A percentile compares a stretch with the other conserved stretches of the same genome.
phyloP scores from a whole-genome alignment of 2,329 filamentous ascomycete species.

The Colletotrichum cordylinicola region DNA sequence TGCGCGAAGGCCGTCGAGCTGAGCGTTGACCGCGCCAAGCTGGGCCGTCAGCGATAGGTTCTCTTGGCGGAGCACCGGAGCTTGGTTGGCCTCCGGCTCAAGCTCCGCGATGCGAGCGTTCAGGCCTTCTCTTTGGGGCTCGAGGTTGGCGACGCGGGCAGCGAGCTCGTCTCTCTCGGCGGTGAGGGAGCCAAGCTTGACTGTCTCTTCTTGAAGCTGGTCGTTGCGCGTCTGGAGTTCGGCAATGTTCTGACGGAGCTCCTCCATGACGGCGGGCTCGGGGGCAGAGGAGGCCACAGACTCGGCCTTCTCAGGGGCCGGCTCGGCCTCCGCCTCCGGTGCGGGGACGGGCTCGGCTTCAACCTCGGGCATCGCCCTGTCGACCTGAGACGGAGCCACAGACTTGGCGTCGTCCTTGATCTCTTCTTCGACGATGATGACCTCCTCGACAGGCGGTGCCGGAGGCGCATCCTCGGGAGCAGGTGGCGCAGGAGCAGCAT shows the following conservation, averaged over 20 bases:
- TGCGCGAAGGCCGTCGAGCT: constrained; percentile 17
- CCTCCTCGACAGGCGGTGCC: neutral
- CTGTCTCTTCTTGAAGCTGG: constrained; percentile 13
- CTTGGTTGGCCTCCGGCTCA: constrained; percentile 9
- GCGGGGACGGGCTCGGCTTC: neutral
- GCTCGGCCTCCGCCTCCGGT: neutral
- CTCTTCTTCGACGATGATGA: neutral
- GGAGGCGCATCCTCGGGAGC: neutral
- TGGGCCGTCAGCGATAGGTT: constrained; percentile 12
- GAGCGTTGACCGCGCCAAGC: constrained; percentile 17
- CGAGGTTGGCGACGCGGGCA: neutral
- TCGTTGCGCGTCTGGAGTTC: constrained; percentile 22
- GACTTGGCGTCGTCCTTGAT: constrained; percentile 6
- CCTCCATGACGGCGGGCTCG: constrained; percentile 5
- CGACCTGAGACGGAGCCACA: neutral
- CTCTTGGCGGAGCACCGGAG: constrained; percentile 16
- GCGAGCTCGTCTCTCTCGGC: constrained; percentile 19
- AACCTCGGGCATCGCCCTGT: neutral
- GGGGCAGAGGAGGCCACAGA: neutral
- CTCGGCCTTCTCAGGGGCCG: neutral
- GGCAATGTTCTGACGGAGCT: constrained; percentile 18
- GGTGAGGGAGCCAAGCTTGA: constrained; percentile 12
- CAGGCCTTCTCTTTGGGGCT: constrained; percentile 4
- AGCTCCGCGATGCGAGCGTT: constrained; percentile 1
- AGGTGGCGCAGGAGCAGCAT: neutral